These are phyloP conservation scores for Sporothrix brasiliensis DNA, from an alignment of 2,329 filamentous ascomycete species.

Conservation along the genomic window DNA sequence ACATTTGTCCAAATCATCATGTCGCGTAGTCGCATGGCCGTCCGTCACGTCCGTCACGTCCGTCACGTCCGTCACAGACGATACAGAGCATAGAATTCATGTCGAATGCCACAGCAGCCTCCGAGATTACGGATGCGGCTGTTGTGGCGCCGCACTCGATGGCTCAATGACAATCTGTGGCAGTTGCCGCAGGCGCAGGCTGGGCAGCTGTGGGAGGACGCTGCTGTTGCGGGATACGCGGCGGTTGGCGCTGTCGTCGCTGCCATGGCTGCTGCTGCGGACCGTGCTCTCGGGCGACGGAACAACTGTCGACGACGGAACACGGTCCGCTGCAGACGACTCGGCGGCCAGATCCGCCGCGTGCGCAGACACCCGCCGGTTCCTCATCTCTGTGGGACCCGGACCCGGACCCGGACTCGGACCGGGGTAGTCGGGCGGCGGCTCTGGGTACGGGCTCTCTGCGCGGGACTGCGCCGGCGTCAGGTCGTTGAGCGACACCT, in stretches of 20 bases:
- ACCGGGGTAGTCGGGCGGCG: constrained; percentile 55
- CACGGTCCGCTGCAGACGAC: constrained; percentile 21
- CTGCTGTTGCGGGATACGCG: constrained; percentile 44
- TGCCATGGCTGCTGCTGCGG: constrained; percentile 23
- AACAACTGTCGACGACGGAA: background rate
- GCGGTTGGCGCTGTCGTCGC: constrained; percentile 25
- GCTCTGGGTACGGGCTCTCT: constrained; percentile 50
- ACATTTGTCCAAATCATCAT: constrained; percentile 20
- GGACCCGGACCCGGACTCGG: background rate
- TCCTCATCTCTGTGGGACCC: constrained; percentile 38
- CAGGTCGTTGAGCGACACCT: constrained; percentile 42
- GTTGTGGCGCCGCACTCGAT: constrained; percentile 47
- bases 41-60: background rate
- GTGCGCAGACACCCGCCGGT: constrained; percentile 43
- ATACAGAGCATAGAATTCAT: background rate
- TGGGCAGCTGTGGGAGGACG: constrained; percentile 54
- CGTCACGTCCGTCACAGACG: no score
- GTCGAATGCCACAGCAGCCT: background rate
- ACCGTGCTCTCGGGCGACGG: background rate
- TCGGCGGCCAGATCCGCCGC: constrained; percentile 40
- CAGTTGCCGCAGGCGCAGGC: constrained; percentile 52
- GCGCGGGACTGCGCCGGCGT: constrained; percentile 42
- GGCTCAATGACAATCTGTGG: constrained; percentile 64
- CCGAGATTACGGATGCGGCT: constrained; percentile 15
- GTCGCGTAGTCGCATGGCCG: constrained; percentile 6